phyloP scores from a whole-genome alignment of 1,284 basidiomycete genomes.

The Puccinia horiana region DNA sequence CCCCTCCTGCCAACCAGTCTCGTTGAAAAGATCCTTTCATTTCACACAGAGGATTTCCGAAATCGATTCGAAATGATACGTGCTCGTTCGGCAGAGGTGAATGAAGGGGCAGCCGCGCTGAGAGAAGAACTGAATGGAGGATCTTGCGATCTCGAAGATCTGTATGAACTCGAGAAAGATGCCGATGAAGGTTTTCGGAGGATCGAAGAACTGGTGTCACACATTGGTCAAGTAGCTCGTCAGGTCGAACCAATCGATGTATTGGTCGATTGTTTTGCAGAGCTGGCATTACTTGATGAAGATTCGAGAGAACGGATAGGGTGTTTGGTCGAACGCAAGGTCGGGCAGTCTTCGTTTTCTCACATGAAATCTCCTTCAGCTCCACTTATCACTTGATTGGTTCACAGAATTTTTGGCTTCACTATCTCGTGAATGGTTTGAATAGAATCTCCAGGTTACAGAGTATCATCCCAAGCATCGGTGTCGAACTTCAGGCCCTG shows the following conservation, averaged over 20 bases:
- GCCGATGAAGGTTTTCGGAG: slow-evolving; percentile 45
- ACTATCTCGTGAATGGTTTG: slow-evolving; percentile 53
- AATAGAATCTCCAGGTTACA: slow-evolving; percentile 68
- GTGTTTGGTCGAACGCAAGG: slow-evolving; percentile 45
- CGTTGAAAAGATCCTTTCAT: not conserved
- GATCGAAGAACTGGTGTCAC: slow-evolving; percentile 28
- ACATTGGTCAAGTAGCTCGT: not conserved
- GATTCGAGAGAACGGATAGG: slow-evolving; percentile 39
- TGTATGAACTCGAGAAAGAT: slow-evolving; percentile 40
- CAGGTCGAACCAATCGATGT: not conserved
- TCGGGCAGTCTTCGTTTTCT: not conserved
- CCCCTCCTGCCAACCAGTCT: not conserved
- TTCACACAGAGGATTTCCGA: slow-evolving; percentile 29
- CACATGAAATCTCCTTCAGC: slow-evolving; percentile 72
- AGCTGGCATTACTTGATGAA: slow-evolving; percentile 36
- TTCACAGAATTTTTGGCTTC: slow-evolving; percentile 41
- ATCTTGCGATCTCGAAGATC: slow-evolving; percentile 38
- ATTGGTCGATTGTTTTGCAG: slow-evolving; percentile 16
- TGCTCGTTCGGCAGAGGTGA: slow-evolving; percentile 15
- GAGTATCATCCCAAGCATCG: slow-evolving; percentile 66
- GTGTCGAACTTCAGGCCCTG: slow-evolving; percentile 66
- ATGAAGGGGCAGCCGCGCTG: slow-evolving; percentile 29
- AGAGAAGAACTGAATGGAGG: slow-evolving; percentile 18
- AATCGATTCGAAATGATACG: slow-evolving; percentile 29
- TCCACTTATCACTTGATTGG: slow-evolving; percentile 64